Conservation (phyloP, 352 stramenopile species). For the Pythium brassicae region DNA sequence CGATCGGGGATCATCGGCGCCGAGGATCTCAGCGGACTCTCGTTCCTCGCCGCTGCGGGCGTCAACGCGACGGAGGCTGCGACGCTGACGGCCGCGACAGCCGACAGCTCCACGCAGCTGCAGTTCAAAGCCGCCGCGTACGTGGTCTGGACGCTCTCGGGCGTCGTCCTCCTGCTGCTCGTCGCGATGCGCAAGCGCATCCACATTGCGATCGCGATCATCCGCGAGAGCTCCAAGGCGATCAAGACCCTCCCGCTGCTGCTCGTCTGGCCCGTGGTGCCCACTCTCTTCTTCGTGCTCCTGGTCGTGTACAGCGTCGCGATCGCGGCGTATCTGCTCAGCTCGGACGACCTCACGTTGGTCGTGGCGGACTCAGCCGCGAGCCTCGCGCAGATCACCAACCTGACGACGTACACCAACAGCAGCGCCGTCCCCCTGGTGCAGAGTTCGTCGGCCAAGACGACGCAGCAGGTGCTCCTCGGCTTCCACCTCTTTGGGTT, state of each 20-base stretch:
- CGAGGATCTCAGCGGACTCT: conserved; percentile 26
- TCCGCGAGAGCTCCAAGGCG: conserved; percentile 59
- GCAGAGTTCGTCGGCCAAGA: conserved; percentile 29
- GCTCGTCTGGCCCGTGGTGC: conserved; percentile 55
- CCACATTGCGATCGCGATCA: conserved; percentile 64
- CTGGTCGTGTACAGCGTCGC: conserved; percentile 55
- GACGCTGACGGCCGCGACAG: conserved; percentile 16
- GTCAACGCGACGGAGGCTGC: conserved; percentile 11
- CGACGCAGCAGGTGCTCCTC: conserved; percentile 49
- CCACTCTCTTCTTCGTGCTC: conserved; percentile 43
- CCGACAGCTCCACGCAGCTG: conserved; percentile 30
- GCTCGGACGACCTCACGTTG: conserved; percentile 40
- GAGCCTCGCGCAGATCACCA: conserved; percentile 17
- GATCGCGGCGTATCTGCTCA: conserved; percentile 56
- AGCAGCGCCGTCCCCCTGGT: neutral
- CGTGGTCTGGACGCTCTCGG: conserved; percentile 48
- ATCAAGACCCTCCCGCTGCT: conserved; percentile 59
- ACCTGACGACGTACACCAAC: conserved; percentile 35
- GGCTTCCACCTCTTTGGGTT: conserved; percentile 92
- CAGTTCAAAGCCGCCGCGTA: conserved; percentile 70
- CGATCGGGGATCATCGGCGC: conserved; percentile 53
- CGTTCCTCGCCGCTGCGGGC: conserved; percentile 37
- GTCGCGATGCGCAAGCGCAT: conserved; percentile 66
- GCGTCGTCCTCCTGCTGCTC: conserved; percentile 48
- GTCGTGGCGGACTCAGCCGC: conserved; percentile 21